Evolutionary conservation across 208 protist species (phyloP), one percentile per base, ranked within the genome.

Genomic region (Trypanosoma cruzi): DNA sequence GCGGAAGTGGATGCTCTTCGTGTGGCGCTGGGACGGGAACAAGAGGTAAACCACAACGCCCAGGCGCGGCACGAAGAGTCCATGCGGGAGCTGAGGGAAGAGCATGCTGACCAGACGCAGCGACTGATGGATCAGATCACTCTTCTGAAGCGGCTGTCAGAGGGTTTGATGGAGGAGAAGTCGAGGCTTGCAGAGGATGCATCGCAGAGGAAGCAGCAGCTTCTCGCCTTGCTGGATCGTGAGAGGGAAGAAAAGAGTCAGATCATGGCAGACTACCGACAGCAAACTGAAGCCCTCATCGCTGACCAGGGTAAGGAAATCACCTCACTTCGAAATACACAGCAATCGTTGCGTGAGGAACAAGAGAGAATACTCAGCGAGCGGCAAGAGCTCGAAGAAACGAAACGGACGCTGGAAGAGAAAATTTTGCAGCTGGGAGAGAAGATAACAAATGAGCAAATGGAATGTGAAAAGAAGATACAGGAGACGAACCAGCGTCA

Each of bases 181-280:
- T 68, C 69, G 49, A 77, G 77, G 54, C 40, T 81, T 28, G 61
- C 77, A 1, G 88, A 86, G 44, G 88, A 96, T 42, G 86, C 80
- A 4, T 75, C 73, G 22, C 79, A 78, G 8, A 77, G 85, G 24
- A 92, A 91, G 74, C 76, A 79, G 71, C 81, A 94, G 54, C 79
- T 96, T 29, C 71, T 91, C 18, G 73, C 67, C 10, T 67, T 96
- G 40, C 71, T 96, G 53, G 88, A 93, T n/a, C 68, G 78, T 31
- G 90, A 96, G 75, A 86, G 90, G 13, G 80, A 83, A 61, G 90
- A 96, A 68, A 93, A 96, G 73, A 83, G 82, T 63, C 82, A 82
- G 50, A 93, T 96, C 36, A 94, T 93, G 90, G 86, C 82, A 7
- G 88, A 92, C 65, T 96, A 96, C 72, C 79, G 90, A n/a, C 80